These are phyloP conservation scores for Colletotrichum abscissum DNA, from an alignment of 2,329 filamentous ascomycete genomes.

Conservation along the genomic window DNA sequence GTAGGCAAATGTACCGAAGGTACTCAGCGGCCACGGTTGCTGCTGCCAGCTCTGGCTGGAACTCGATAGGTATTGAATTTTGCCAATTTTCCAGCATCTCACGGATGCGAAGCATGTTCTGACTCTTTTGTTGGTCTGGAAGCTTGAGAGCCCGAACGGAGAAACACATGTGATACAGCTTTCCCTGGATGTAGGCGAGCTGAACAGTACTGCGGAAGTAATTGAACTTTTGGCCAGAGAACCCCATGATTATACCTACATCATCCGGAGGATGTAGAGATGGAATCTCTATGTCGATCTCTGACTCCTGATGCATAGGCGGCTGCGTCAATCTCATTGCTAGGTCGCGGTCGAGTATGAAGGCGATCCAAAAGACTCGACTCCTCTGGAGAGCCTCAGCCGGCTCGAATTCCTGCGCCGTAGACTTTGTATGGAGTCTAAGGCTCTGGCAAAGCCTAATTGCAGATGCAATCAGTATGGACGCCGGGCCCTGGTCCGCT, in stretches of 20 bases:
- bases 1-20: slow-evolving; percentile 11
- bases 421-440: slow-evolving; percentile 40
- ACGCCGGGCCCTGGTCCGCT: slow-evolving; percentile 40
- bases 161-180: slow-evolving; percentile 24
- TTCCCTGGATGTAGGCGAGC: slow-evolving; percentile 33
- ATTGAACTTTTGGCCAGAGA: slow-evolving; percentile 25
- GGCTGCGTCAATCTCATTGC: slow-evolving; percentile 24
- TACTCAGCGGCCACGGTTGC: not conserved
- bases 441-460: slow-evolving; percentile 42
- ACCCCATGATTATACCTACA: slow-evolving; percentile 7
- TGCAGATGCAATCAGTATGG: slow-evolving; percentile 43
- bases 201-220: slow-evolving; percentile 27
- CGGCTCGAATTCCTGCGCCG: slow-evolving; percentile 30
- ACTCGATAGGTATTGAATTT: slow-evolving; percentile 4
- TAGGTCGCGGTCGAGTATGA: slow-evolving; percentile 41
- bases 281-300: slow-evolving; percentile 33
- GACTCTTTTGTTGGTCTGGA: not conserved
- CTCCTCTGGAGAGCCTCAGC: slow-evolving; percentile 40
- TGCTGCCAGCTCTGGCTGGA: slow-evolving; percentile 8
- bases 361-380: slow-evolving; percentile 47
- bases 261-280: slow-evolving; percentile 2
- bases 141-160: slow-evolving; percentile 23
- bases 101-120: slow-evolving; percentile 6
- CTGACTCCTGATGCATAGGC: slow-evolving; percentile 24
- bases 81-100: slow-evolving; percentile 30